Evolutionary conservation across 805 yeast species (phyloP).

Genomic region (Nakazawaea siamensis): DNA sequence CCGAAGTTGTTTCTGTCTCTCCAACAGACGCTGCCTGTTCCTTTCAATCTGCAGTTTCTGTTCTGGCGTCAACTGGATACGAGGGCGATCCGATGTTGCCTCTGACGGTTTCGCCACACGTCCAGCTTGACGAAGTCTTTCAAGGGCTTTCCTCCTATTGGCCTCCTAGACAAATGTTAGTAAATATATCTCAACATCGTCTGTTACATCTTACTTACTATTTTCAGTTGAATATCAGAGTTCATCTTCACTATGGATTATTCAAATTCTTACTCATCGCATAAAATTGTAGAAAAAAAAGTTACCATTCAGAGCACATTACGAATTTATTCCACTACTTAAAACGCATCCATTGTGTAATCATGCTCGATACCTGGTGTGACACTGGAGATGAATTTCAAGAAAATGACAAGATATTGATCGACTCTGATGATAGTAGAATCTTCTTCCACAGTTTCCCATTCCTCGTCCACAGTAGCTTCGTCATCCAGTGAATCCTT

Average conservation of each 20-base stretch:
- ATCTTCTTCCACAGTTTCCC: conserved; percentile 44
- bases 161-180: conserved; percentile 35
- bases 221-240: conserved; percentile 17
- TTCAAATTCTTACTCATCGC: too few species aligned
- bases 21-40: conserved; percentile 47
- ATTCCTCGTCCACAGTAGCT: conserved; percentile 27
- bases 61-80: conserved; percentile 33
- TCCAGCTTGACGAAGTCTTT: conserved; percentile 36
- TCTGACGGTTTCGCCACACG: conserved; percentile 4
- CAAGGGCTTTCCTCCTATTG: conserved; percentile 55
- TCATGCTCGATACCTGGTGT: conserved; percentile 98
- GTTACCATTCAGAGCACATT: background rate
- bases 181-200: background rate
- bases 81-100: conserved; percentile 7
- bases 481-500: conserved; percentile 27
- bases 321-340: conserved; percentile 7
- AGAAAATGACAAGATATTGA: conserved; percentile 80
- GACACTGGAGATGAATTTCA: conserved; percentile 93
- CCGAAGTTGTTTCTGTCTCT: conserved; percentile 17
- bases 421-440: conserved; percentile 66
- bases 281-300: background rate
- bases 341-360: conserved; percentile 94
- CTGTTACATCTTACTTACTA: conserved; percentile 16
- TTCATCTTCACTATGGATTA: conserved; percentile 1
- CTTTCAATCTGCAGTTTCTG: conserved; percentile 40